Base-by-base conservation (phyloP, 148 eudicot genomes). In the Nepenthes mirabilis region DNA sequence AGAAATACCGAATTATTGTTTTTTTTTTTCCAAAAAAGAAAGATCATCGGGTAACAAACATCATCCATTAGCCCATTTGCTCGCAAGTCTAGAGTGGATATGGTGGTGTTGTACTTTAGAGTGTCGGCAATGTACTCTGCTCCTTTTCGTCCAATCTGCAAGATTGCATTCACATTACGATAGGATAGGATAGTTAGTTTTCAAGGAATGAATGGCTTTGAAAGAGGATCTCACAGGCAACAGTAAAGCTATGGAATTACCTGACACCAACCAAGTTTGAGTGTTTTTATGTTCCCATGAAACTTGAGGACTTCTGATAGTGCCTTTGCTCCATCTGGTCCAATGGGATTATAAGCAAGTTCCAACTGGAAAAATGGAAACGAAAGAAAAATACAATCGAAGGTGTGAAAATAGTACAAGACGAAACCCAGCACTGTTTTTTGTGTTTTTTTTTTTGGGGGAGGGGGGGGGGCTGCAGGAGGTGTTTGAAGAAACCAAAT, bases 251-350 rank as follows among this genome's bases (percentile, higher is more conserved):
- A 64, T 14, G 33, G 45, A 34, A 63, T 63, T 72, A 91, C 98
- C 95, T 88, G 83, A 72, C 98, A 91, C 98, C 98, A 91, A 64
- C 98, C 95, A 37, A 91, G 86, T 78, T 81, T 83, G 40, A 91
- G 88, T 14, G 70, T 83, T 58, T 88, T 75, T 56, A 91, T 64
- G 48, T 80, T 91, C 52, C 98, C 98, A 72, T 86, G 86, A 73
- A 88, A 88, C 72, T 91, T 91, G 52, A 91, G 98, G 66, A 91
- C 83, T 52, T 91, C 96, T 52, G 83, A 82, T 70, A 91, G 71
- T 50, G 94, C 88, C 73, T 91, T 91, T 40, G 86, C 95, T 56
- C 96, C 98, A 67, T 91, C 96, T 60, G 94, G 94, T 66, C 98
- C 98, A 60, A 91, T 82, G 55, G 95, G 96, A 80, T 91, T 91